Evolutionary conservation across 1,284 basidiomycete species (phyloP).

Genomic region (Melampsora occidentalis): DNA sequence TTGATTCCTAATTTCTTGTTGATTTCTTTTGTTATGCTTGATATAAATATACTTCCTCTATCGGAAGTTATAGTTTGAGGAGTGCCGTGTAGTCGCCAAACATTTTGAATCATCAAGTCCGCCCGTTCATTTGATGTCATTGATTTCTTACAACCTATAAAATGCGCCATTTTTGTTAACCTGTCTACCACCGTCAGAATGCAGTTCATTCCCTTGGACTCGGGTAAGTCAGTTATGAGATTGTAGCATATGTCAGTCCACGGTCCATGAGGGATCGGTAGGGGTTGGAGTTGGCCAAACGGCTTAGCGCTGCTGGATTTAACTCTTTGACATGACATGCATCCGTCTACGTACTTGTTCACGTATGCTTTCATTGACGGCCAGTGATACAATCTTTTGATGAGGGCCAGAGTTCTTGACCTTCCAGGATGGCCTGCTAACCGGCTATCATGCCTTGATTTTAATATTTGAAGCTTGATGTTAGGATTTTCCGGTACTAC

Average conservation of each 20-base stretch:
- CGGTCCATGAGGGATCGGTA: background rate
- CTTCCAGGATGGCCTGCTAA: no score
- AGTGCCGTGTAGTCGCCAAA: background rate
- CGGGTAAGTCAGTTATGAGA: conserved; percentile 4
- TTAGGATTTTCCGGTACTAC: no score
- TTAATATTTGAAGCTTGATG: no score
- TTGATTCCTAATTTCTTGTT: background rate
- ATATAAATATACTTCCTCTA: conserved; percentile 6
- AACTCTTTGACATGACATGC: conserved; percentile 3
- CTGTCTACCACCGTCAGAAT: background rate
- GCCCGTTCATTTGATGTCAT: background rate
- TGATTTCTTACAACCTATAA: background rate
- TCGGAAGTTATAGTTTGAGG: conserved; percentile 5
- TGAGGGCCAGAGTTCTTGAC: no score
- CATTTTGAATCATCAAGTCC: background rate
- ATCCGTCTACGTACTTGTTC: background rate
- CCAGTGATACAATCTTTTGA: no score
- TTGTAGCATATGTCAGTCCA: conserved; percentile 16
- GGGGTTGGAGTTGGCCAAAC: background rate
- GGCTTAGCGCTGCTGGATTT: background rate
- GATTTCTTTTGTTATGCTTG: background rate
- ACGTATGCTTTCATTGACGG: no score
- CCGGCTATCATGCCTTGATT: no score
- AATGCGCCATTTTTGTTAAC: conserved; percentile 4
- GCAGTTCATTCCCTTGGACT: background rate